Base-by-base conservation (phyloP, 495 filamentous ascomycete species). In the Podospora bellae-mahoneyi region DNA sequence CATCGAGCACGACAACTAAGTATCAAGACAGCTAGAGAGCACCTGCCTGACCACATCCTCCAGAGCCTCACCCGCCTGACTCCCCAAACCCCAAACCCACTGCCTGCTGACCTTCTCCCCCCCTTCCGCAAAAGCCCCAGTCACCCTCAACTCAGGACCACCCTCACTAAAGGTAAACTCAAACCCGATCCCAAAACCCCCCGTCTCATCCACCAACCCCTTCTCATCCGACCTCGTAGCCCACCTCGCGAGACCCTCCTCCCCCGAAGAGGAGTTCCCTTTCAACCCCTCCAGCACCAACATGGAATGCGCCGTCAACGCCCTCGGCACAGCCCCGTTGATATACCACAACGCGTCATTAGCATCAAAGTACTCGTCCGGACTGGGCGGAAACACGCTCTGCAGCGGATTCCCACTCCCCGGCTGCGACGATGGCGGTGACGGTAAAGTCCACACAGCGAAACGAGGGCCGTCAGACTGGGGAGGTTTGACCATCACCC, bases 401-500 rank as follows among this genome's bases (percentile, higher is more conserved):
- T 54, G 10, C 5, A 77, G 64, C 0, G 72, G 74, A 27, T 77
- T 76, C 2, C 34, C 18, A n/a, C 32, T 59, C 28, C 53, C 55
- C 23, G 55, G 55, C n/a, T 58, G 55, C 5, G n/a, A 19, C 18
- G 62, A 4, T 48, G 56, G 10, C 27, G 5, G 34, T 79, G 71
- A 2, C 73, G 72, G 19, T 79, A 72, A 44, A 0, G 9, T 13
- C 71, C 23, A 76, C 57, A 82, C 68, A 44, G 69, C 64, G 67
- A 73, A 80, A 60, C 71, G 62, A 10, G 79, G 79, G 57, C 72
- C 73, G 15, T 75, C 71, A 20, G 67, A 64, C 0, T 73, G 72
- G 18, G 72, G 61, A 0, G 79, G 68, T 5, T 69, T 75, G 62
- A 72, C 71, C 1, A 77, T 68, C n/a, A 77, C 73, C 58, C 73